Base-by-base conservation (phyloP, 2,329 filamentous ascomycete genomes). In the Trichoderma polysporum region DNA sequence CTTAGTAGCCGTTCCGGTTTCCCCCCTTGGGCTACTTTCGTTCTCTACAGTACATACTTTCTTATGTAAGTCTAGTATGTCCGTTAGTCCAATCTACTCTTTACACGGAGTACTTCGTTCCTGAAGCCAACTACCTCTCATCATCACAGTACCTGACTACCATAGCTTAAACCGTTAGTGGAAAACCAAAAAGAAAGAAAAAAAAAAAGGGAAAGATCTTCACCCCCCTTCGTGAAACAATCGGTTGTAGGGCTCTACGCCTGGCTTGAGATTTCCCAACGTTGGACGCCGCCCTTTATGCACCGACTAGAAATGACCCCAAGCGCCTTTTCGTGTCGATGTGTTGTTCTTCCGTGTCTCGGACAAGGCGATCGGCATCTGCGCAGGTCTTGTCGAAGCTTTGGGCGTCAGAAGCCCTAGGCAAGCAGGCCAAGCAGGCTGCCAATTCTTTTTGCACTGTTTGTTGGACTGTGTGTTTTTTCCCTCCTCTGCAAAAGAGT, bases 41-140 rank as follows among this genome's bases (percentile, higher is more conserved):
- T n/a, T n/a, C n/a, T n/a, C n/a, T 45, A 41, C 39, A 22, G 41
- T 45, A 45, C 13, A 35, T 10, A 12, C 7, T 35, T 35, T 35
- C 33, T 35, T 39, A 13, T 39, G 6, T 13, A 35, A 35, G 33
- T 35, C 8, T 35, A 35, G 15, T 12, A 35, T 13, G n/a, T n/a
- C 17, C 13, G 41, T 45, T 45, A 19, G 37, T 13, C n/a, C n/a
- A 8, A 22, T 45, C 22, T 45, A 45, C 8, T 22, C 41, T 45
- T 41, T 17, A 57, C 37, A 57, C 54, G 35, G 54, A 57, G 54
- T 57, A 57, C 54, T 57, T 57, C 15, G 54, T 57, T 57, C 54
- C 54, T 57, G 54, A 41, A 57, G 54, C 25, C 54, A 22, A 45
- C 29, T 19, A 8, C 54, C 37, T 19, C 54, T 8, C 37, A 29